Conservation (phyloP, 2,329 filamentous ascomycete species). For the Raffaelea arxii region DNA sequence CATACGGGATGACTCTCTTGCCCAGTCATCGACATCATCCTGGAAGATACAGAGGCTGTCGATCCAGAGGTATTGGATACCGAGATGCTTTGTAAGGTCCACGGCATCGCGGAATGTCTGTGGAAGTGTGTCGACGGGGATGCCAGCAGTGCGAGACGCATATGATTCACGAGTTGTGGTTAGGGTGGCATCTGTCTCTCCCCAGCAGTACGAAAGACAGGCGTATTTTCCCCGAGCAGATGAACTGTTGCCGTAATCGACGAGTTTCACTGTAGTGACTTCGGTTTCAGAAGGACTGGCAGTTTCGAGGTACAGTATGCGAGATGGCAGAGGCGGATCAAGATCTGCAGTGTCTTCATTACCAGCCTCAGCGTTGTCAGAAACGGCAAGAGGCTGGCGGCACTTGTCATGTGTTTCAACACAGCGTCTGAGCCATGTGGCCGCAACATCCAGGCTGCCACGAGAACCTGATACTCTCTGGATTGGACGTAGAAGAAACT, state of each 20-base stretch:
- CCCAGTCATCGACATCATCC: constrained; percentile 6
- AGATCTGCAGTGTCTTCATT: background rate
- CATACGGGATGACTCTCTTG: constrained; percentile 10
- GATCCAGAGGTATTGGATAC: constrained; percentile 6
- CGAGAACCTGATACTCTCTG: background rate
- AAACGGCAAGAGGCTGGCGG: background rate
- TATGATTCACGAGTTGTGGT: background rate
- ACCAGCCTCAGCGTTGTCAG: too few relatives aligned
- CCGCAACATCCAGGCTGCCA: background rate
- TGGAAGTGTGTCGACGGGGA: background rate
- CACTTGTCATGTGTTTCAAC: background rate
- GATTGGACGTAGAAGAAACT: background rate
- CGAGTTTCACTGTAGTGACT: background rate
- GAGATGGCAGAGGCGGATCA: background rate
- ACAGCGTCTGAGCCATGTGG: background rate
- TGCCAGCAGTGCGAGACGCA: background rate
- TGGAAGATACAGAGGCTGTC: constrained; percentile 23
- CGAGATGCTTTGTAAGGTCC: background rate
- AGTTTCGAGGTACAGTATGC: background rate
- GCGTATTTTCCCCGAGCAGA: background rate
- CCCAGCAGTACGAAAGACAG: constrained; percentile 5
- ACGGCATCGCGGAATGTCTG: constrained; percentile 6
- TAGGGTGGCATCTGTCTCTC: background rate
- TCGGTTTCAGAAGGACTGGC: background rate
- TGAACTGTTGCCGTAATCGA: background rate